phyloP scores from a whole-genome alignment of 306 rosid genomes.

The Ammopiptanthus mongolicus region DNA sequence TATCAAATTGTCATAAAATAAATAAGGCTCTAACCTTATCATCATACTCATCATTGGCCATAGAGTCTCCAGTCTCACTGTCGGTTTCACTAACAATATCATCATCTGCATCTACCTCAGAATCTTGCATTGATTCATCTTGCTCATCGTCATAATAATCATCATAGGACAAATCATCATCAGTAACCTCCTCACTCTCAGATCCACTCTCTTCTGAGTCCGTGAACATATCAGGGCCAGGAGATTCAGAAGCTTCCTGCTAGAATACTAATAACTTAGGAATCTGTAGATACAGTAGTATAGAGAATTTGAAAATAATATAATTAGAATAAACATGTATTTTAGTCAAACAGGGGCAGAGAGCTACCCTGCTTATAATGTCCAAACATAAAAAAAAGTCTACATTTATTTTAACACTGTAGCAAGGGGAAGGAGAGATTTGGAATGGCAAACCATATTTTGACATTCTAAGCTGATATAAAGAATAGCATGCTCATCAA shows the following conservation, averaged over 20 bases:
- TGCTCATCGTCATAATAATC: slow-evolving; percentile 57
- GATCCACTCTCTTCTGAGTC: slow-evolving; percentile 78
- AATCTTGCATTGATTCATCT: slow-evolving; percentile 50
- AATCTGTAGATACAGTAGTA: slow-evolving; percentile 19
- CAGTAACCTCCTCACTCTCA: slow-evolving; percentile 74
- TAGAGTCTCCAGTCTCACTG: slow-evolving; percentile 49
- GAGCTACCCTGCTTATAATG: neutral
- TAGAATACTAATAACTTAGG: slow-evolving; percentile 36
- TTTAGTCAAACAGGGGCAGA: neutral
- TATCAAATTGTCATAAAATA: slow-evolving; percentile 17
- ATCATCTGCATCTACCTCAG: slow-evolving; percentile 56
- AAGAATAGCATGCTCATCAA: neutral
- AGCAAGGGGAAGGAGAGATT: neutral
- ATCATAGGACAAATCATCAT: slow-evolving; percentile 69
- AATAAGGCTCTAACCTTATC: slow-evolving; percentile 48
- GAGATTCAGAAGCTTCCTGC: slow-evolving; percentile 74
- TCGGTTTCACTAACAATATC: slow-evolving; percentile 45
- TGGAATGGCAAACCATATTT: neutral
- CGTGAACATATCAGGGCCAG: slow-evolving; percentile 48
- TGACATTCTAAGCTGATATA: neutral
- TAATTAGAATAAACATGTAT: neutral
- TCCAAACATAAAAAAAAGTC: neutral
- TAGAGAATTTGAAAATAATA: neutral
- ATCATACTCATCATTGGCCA: slow-evolving; percentile 22
- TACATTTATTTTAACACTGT: neutral